Percentiles rank a stretch among this genome's conserved stretches.
These are phyloP conservation scores for Pouteria campechiana DNA, from an alignment of 179 eudicot genomes.

Conservation along the genomic window DNA sequence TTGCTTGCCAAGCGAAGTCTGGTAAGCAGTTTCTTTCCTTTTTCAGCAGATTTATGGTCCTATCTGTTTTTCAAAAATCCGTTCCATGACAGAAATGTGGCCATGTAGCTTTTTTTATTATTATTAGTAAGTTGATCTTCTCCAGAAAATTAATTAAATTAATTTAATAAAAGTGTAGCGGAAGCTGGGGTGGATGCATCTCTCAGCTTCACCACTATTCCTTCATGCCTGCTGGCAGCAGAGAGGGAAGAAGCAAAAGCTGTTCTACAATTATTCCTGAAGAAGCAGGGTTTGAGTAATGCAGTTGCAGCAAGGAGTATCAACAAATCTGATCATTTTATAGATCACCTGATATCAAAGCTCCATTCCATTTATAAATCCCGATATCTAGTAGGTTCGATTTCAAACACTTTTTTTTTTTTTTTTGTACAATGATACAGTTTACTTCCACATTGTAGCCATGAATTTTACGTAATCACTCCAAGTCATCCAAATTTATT, in stretches of 20 bases:
- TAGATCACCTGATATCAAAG: constrained; percentile 70
- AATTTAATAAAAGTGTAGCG: constrained; percentile 14
- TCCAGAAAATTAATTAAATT: constrained; percentile 1
- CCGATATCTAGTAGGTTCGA: constrained; percentile 80
- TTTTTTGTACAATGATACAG: too few relatives aligned
- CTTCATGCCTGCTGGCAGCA: constrained; percentile 52
- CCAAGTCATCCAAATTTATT: too few relatives aligned
- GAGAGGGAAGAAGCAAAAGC: constrained; percentile 93
- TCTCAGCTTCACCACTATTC: constrained; percentile 30
- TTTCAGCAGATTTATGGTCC: neutral
- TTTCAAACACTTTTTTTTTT: constrained; percentile 1
- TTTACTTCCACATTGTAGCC: too few relatives aligned
- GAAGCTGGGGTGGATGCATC: constrained; percentile 33
- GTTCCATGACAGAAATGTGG: constrained; percentile 1
- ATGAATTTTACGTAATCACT: too few relatives aligned
- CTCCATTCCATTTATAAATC: constrained; percentile 68
- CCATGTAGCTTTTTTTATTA: neutral
- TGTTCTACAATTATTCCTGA: constrained; percentile 57
- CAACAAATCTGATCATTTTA: constrained; percentile 64
- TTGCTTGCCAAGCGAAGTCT: constrained; percentile 18
- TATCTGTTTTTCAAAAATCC: neutral
- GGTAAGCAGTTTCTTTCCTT: constrained; percentile 17
- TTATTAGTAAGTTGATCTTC: neutral
- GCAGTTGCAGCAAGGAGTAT: constrained; percentile 54
- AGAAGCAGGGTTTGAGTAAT: constrained; percentile 62